Evolutionary conservation across 2,329 filamentous ascomycete species (phyloP).

Genomic region (Lanzia echinophila): DNA sequence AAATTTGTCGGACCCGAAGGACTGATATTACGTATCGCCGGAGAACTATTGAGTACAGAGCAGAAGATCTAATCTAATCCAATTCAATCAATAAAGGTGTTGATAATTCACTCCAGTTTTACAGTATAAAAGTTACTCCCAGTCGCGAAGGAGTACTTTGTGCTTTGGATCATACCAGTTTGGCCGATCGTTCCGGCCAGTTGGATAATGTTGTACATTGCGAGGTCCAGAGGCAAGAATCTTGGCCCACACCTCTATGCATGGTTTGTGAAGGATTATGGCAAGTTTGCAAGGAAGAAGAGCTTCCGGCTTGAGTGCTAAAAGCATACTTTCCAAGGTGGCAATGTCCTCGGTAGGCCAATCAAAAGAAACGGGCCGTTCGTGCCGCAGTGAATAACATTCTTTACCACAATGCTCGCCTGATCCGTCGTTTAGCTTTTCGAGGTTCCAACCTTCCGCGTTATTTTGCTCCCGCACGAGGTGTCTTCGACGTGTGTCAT

Average conservation of each 20-base stretch:
- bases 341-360: not conserved
- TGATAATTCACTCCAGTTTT: no score
- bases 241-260: slow-evolving; percentile 21
- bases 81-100: no score
- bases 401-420: not conserved
- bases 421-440: not conserved
- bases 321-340: slow-evolving; percentile 11
- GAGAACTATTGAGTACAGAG: no score
- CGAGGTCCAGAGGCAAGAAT: slow-evolving; percentile 11
- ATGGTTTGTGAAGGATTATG: slow-evolving; percentile 20
- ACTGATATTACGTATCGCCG: no score
- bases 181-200: slow-evolving; percentile 9
- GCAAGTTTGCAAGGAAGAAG: slow-evolving; percentile 23
- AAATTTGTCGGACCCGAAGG: no score
- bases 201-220: not conserved
- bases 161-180: slow-evolving; percentile 28
- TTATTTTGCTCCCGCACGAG: slow-evolving; percentile 5
- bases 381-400: not conserved
- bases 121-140: no score
- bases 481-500: slow-evolving; percentile 19
- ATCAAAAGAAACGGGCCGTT: not conserved
- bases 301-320: slow-evolving; percentile 13
- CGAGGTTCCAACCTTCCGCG: not conserved
- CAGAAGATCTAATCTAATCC: no score
- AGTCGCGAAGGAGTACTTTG: slow-evolving; percentile 20